A percentile compares a stretch with the other conserved stretches of the same genome.
These are phyloP conservation scores for Annona squamosa DNA, from an alignment of 164 flowering plant species.

Conservation along the genomic window DNA sequence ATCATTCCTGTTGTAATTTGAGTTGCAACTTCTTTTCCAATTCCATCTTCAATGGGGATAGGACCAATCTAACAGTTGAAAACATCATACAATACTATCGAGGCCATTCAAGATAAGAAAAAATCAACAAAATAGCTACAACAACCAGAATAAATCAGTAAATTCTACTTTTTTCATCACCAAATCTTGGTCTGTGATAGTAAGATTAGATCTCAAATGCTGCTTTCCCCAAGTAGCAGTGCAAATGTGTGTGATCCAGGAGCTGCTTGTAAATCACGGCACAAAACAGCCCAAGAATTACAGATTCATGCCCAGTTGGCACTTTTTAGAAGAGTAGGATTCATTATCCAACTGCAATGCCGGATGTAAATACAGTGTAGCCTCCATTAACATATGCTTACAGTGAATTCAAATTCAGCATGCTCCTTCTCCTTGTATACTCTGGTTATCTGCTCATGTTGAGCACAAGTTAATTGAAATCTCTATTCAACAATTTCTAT, in stretches of 20 bases:
- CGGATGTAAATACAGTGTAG: not conserved
- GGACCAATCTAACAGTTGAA: conserved; percentile 29
- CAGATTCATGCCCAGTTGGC: not conserved
- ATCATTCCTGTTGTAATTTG: conserved; percentile 56
- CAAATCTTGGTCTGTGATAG: not conserved
- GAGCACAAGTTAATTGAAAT: too few species aligned
- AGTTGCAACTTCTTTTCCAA: conserved; percentile 74
- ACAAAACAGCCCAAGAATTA: not conserved
- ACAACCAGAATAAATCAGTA: too few species aligned
- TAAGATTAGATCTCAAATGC: not conserved
- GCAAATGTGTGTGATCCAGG: not conserved
- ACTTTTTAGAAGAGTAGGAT: not conserved
- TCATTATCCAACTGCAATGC: not conserved
- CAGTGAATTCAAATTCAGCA: conserved; percentile 47
- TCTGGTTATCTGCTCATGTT: conserved; percentile 59
- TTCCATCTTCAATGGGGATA: conserved; percentile 58
- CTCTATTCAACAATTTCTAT: too few species aligned
- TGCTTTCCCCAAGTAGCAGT: not conserved
- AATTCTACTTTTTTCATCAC: too few species aligned
- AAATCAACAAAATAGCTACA: not conserved
- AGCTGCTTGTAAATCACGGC: not conserved
- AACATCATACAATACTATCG: not conserved
- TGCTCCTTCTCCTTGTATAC: conserved; percentile 59
- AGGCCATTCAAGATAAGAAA: not conserved
- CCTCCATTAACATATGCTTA: conserved; percentile 20